Base-by-base conservation (phyloP, 441 rosid genomes). In the Melianthus villosus region DNA sequence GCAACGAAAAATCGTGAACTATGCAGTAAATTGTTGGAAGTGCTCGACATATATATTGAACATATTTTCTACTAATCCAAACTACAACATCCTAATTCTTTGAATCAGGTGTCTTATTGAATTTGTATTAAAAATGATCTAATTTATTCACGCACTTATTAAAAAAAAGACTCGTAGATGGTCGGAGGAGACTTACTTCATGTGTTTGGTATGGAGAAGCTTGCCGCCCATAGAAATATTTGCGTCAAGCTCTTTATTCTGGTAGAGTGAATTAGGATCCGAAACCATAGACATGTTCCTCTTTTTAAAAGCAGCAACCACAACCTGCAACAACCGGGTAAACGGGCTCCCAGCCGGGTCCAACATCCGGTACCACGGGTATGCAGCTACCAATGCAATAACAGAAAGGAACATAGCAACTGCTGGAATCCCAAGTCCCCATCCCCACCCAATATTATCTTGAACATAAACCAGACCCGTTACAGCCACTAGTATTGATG, bases 401-500 rank as follows among this genome's bases (percentile, higher is more conserved):
- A 78, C 46, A 0, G 95, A 83, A 13, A 81, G 42, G 0, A 57
- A 36, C 4, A 89, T 72, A 3, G 95, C 95, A 0, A 75, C 4
- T 2, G 94, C 69, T 0, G 94, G 94, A 31, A 89, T 74, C 5
- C 68, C 85, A 40, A 78, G 81, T 5, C 97, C 95, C 0, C 77
- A 40, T 0, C 71, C 27, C 92, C 92, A 89, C 0, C 95, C 97
- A 4, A 83, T 79, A 34, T 83, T 89, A 57, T 89, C 97, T 52
- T 89, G 97, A 32, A 83, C 59, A 52, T 81, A 89, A 2, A 81
- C 85, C 7, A 89, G 77, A 6, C 67, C 29, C 0, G 94, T 78
- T 63, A 81, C 78, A 38, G 94, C 95, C 23, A 89, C 80, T 18
- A 84, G 78, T 7, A 83, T 68, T 1, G 97, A 73, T 27, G 47